Evolutionary conservation across 306 rosid species (phyloP), one percentile per base, ranked within the genome.

Genomic region (Acacia crassicarpa): DNA sequence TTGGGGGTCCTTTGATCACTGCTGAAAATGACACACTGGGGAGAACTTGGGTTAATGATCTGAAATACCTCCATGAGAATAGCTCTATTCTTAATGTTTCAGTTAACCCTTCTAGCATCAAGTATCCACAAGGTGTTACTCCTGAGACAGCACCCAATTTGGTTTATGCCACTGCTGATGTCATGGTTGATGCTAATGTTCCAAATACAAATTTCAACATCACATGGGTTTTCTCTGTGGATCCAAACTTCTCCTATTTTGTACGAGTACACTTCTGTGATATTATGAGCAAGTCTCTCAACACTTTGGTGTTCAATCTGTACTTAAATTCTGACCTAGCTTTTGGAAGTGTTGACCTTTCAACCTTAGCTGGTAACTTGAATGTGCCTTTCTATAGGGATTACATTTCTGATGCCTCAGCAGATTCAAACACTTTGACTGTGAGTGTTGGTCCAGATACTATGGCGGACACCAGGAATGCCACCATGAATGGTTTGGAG

Each of bases 371-470:
- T 30, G 84, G 85, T 63, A 91, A 75, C 79, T 79, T 95, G 92
- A 82, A 30, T 17, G 89, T 93, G 85, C 97, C 99, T 48, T 86
- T 87, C 78, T 95, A 84, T 74, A 88, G 71, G 76, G 99, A 95
- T 77, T 93, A 84, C 33, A 85, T 95, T 84, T 82, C 97, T 63
- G 89, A 90, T 83, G 87, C 91, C 19, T 84, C 90, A 8, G 88
- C 75, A 0, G 84, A 56, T 75, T 86, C 90, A 11, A 48, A 67
- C 73, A 91, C 86, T 68, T 89, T 95, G 90, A 89, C 93, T 5
- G 92, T 95, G 25, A 95, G 99, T 65, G 91, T 95, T 43, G 98
- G 99, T 73, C 99, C 98, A 23, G 98, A 93, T 88, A 66, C 84
- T 20, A 38, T 74, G 87, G 93, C 97, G 7, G 99, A 88, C 73